Conservation (phyloP, 345 rosid genomes). For the Hibiscus tridactylites region DNA sequence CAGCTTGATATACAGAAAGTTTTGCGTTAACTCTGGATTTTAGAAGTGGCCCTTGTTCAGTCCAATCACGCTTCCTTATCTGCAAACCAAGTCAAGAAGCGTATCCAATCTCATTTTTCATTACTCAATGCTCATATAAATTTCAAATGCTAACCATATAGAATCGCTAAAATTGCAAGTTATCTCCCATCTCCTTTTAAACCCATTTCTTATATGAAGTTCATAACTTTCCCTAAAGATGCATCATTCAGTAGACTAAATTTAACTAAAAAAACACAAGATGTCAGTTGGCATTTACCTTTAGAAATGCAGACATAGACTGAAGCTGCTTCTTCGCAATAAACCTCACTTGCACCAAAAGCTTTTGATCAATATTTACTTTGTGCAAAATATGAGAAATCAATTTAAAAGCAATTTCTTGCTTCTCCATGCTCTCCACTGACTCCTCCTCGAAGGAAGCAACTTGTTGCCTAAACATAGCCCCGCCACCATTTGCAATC, state of each 20-base stretch:
- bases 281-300: slow-evolving; percentile 43
- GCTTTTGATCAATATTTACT: slow-evolving; percentile 59
- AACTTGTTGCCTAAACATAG: slow-evolving; percentile 51
- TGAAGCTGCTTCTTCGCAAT: slow-evolving; percentile 86
- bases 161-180: not conserved
- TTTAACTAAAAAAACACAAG: not conserved
- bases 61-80: slow-evolving; percentile 97
- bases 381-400: slow-evolving; percentile 61
- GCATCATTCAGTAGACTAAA: not conserved
- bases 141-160: slow-evolving; percentile 12
- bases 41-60: slow-evolving; percentile 72
- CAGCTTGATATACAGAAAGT: slow-evolving; percentile 80
- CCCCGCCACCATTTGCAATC: slow-evolving; percentile 47
- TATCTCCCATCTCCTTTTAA: not conserved
- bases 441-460: slow-evolving; percentile 82
- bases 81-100: slow-evolving; percentile 28
- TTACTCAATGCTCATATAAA: not conserved
- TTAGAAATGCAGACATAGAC: slow-evolving; percentile 76
- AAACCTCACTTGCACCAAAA: slow-evolving; percentile 69
- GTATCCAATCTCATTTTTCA: slow-evolving; percentile 13
- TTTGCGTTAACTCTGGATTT: slow-evolving; percentile 81
- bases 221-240: slow-evolving; percentile 2
- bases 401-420: slow-evolving; percentile 76
- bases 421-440: slow-evolving; percentile 84
- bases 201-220: not conserved